Conservation (phyloP, 305 asterid species). For the Vinca major region DNA sequence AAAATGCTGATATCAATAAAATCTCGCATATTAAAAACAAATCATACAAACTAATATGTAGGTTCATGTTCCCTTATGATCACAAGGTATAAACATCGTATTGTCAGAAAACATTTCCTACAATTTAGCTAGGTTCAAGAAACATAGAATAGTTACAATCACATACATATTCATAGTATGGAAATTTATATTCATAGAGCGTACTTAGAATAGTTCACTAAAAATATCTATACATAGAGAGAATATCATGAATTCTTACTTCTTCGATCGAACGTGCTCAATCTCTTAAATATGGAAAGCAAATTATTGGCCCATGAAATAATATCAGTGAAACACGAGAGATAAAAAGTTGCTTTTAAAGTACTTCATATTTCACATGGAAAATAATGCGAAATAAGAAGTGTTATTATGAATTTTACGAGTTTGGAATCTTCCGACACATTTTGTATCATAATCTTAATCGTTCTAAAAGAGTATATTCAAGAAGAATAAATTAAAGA, state of each 20-base stretch:
- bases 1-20: too few species aligned
- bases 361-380: constrained; percentile 1
- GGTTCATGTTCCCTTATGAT: too few species aligned
- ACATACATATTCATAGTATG: too few species aligned
- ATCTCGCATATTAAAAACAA: too few species aligned
- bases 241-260: background rate
- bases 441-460: too few species aligned
- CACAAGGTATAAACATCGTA: too few species aligned
- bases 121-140: too few species aligned
- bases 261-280: background rate
- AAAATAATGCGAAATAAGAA: constrained; percentile 1
- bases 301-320: background rate
- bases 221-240: background rate
- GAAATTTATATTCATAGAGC: too few species aligned
- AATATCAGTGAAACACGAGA: background rate
- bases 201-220: too few species aligned
- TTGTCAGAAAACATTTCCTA: too few species aligned
- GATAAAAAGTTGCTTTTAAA: background rate
- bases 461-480: background rate
- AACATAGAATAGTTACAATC: too few species aligned
- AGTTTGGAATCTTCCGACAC: background rate
- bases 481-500: background rate
- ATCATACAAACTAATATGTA: too few species aligned
- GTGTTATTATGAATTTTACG: background rate
- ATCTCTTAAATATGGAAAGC: background rate